Base-by-base conservation (phyloP, 441 rosid genomes). In the Syzygium malaccense region DNA sequence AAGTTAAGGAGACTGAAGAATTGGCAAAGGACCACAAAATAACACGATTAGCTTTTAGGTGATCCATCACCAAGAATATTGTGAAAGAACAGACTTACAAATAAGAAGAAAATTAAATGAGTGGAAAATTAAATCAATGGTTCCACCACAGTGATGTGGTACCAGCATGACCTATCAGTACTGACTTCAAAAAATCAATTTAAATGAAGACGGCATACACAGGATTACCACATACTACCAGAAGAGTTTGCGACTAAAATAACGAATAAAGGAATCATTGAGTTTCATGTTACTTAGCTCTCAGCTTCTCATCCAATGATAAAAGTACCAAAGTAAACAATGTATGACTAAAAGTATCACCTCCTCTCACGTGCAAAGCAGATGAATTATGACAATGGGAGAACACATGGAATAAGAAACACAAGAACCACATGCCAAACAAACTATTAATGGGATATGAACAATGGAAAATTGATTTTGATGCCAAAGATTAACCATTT, bases 1-100 rank as follows among this genome's bases (percentile, higher is more conserved):
- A 88, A 60, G 26, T 75, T 88, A 88, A 58, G 86, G 75, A 91
- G 45, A 86, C 87, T 90, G 88, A 48, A 58, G 68, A n/a, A 25
- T 26, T 33, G 84, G 53, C 53, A 60, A 86, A 86, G 54, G 12
- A n/a, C 57, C 56, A 23, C 30, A 23, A 78, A 23, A 78, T 78
- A 25, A 26, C 6, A 14, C n/a, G 28, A 17, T 41, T 41, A 23
- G 83, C 83, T 48, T 41, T 41, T 75, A 75, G 84, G 53, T 75
- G 53, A 75, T 75, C 84, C 84, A 75, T 75, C 17, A 13, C 84
- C 15, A 6, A 75, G 30, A 75, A 75, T 25, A 75, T 41, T 75
- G 53, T 41, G 53, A 75, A 75, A 41, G 53, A 75, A 75, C 53
- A 41, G 84, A 75, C 18, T 41, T 75, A 41, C 26, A 14, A 75